Evolutionary conservation across 2,329 filamentous ascomycete species (phyloP).

Genomic region (Nigrospora oryzae): DNA sequence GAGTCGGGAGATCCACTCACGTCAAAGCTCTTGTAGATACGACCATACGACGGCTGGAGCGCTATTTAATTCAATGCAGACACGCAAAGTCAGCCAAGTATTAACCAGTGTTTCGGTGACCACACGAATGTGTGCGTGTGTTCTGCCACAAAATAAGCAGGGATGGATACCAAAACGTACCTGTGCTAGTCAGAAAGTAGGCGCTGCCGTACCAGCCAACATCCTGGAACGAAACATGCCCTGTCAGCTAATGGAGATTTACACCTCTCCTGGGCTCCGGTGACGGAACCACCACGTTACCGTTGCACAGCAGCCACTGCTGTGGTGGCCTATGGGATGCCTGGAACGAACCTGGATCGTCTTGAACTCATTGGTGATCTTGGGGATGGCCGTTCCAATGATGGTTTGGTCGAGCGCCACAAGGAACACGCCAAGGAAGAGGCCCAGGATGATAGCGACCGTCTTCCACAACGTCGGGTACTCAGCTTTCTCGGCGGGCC

Average conservation of each 20-base stretch:
- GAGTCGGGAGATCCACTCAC: constrained; percentile 6
- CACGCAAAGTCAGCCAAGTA: too few relatives aligned
- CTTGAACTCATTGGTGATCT: too few relatives aligned
- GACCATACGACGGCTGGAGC: constrained; percentile 26
- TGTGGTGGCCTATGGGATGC: too few relatives aligned
- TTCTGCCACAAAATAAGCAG: background rate
- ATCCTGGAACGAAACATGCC: constrained; percentile 28
- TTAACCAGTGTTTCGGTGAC: background rate
- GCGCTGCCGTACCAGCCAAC: constrained; percentile 43
- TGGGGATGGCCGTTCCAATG: too few relatives aligned
- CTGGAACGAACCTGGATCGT: too few relatives aligned
- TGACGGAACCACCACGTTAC: too few relatives aligned
- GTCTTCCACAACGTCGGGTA: constrained; percentile 28
- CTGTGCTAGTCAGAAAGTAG: constrained; percentile 39
- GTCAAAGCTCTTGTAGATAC: constrained; percentile 29
- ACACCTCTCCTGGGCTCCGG: too few relatives aligned
- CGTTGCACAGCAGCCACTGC: too few relatives aligned
- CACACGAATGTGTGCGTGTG: background rate
- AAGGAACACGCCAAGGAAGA: constrained; percentile 34
- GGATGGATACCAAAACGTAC: background rate
- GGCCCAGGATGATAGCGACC: constrained; percentile 27
- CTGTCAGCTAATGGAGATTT: too few relatives aligned
- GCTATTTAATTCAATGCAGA: constrained; percentile 26
- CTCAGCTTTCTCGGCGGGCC: constrained; percentile 5
- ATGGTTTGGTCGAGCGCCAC: too few relatives aligned